phyloP scores from a whole-genome alignment of 805 yeast genomes.

The Teunomyces funiuensis region DNA sequence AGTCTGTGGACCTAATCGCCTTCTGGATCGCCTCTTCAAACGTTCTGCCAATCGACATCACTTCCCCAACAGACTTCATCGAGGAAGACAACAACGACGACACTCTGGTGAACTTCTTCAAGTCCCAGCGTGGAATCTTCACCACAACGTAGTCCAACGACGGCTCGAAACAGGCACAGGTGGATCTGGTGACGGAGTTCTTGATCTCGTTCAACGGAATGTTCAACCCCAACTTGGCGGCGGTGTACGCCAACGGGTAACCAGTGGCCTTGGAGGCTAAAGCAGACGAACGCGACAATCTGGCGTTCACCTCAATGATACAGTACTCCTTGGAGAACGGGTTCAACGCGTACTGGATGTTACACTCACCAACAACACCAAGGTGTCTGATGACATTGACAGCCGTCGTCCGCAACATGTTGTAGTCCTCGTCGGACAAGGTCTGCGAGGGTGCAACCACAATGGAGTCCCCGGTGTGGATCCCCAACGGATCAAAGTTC shows the following conservation, averaged over 20 bases:
- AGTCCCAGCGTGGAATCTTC: slow-evolving; percentile 98
- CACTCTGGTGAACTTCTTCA: slow-evolving; percentile 92
- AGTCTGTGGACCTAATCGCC: slow-evolving; percentile 95
- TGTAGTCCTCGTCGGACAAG: slow-evolving; percentile 92
- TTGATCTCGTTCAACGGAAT: slow-evolving; percentile 88
- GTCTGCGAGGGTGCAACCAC: slow-evolving; percentile 99
- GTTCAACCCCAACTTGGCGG: slow-evolving; percentile 93
- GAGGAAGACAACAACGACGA: slow-evolving; percentile 84
- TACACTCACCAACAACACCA: slow-evolving; percentile 99
- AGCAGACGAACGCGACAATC: slow-evolving; percentile 98
- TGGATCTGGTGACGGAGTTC: slow-evolving; percentile 89
- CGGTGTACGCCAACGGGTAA: slow-evolving; percentile 96
- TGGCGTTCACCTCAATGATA: slow-evolving; percentile 96
- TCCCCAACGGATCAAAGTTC: slow-evolving; percentile 97
- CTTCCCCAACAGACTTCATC: slow-evolving; percentile 99
- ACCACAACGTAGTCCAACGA: slow-evolving; percentile 95
- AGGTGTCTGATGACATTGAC: slow-evolving; percentile 94
- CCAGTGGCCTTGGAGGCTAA: slow-evolving; percentile 98
- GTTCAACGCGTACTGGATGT: slow-evolving; percentile 93
- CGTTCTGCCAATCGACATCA: slow-evolving; percentile 95
- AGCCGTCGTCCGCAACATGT: slow-evolving; percentile 97
- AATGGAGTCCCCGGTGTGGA: slow-evolving; percentile 98
- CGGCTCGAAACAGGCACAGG: slow-evolving; percentile 97
- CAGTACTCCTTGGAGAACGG: slow-evolving; percentile 94
- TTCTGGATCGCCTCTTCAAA: slow-evolving; percentile 98